Evolutionary conservation across 2,329 filamentous ascomycete genomes (phyloP).

Genomic region (Calonectria hawksworthii): DNA sequence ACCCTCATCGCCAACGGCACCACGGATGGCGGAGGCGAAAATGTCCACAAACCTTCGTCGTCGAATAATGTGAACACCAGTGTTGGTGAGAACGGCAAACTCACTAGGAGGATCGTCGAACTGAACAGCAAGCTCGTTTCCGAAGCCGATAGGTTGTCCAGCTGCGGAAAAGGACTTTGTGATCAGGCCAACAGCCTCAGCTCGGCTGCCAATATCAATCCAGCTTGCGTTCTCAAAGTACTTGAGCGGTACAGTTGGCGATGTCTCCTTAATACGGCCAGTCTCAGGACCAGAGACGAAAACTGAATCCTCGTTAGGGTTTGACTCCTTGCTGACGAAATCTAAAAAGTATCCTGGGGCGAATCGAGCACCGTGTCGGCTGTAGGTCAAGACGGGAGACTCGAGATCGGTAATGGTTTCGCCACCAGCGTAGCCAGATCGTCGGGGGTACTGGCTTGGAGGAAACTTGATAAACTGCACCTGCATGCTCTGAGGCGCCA

Average conservation of each 20-base stretch:
- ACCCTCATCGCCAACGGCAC: conserved; percentile 81
- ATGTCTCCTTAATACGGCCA: conserved; percentile 80
- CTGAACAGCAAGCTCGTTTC: conserved; percentile 96
- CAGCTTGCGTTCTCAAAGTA: conserved; percentile 87
- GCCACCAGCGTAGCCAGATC: conserved; percentile 49
- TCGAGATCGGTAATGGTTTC: conserved; percentile 62
- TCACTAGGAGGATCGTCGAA: conserved; percentile 88
- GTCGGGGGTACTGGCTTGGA: conserved; percentile 61
- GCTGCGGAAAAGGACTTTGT: conserved; percentile 80
- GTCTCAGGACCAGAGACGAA: conserved; percentile 92
- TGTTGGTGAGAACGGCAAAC: conserved; percentile 92
- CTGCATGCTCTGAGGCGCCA: conserved; percentile 93
- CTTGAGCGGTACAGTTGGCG: conserved; percentile 65
- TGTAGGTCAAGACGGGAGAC: conserved; percentile 63
- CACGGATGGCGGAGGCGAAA: conserved; percentile 85
- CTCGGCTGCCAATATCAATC: conserved; percentile 79
- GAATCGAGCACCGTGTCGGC: conserved; percentile 72
- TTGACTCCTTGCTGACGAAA: conserved; percentile 77
- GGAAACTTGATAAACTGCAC: conserved; percentile 98
- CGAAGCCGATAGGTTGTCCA: conserved; percentile 81
- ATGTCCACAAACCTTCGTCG: conserved; percentile 90
- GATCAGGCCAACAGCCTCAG: conserved; percentile 84
- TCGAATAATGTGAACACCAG: conserved; percentile 88
- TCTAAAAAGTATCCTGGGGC: conserved; percentile 93
- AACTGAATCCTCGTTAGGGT: conserved; percentile 74